Evolutionary conservation across 805 yeast genomes (phyloP), one percentile per base, ranked within the genome.

Genomic region (Tetrapisispora arboricola): DNA sequence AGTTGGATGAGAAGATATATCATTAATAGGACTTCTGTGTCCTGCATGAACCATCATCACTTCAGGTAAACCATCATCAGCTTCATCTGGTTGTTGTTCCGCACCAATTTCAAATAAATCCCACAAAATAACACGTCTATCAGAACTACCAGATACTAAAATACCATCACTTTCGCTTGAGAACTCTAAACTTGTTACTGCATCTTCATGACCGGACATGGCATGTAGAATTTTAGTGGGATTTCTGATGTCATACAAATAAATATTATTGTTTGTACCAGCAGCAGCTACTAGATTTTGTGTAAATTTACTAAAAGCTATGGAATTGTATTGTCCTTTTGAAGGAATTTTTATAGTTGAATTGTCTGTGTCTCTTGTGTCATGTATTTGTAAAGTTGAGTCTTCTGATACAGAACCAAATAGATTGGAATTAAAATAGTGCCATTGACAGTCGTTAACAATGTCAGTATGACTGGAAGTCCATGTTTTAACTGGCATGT

Each of bases 41-140:
- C 95, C 95, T 29, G 94, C 94, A 57, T 86, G 95, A 80, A 86
- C 82, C 87, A 85, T 82, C 51, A 85, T 67, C 27, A 86, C 63
- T 58, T 86, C 96, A 4, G 95, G 90, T 21, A 82, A 82, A 30
- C 94, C 96, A 53, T 86, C 96, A 48, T 83, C 94, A 24, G 86
- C 83, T 55, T 86, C 95, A 49, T 85, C 95, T 49, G 78, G 87
- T 12, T 71, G 71, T 58, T 84, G 94, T 54, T 85, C 95, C 47
- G 78, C 83, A 4, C 96, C 96, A 28, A 86, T 80, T 49, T 75
- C 78, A 36, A 68, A 65, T 43, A 85, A 65, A 56, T 86, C 94
- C 95, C 95, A 85, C 4, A 86, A 49, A 27, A 84, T 78, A 13
- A 84, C 74, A 44, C 94, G 68, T 46, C 92, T 70, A 56, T 86